Conservation (phyloP, 1,284 basidiomycete species). For the Chiua sp. region DNA sequence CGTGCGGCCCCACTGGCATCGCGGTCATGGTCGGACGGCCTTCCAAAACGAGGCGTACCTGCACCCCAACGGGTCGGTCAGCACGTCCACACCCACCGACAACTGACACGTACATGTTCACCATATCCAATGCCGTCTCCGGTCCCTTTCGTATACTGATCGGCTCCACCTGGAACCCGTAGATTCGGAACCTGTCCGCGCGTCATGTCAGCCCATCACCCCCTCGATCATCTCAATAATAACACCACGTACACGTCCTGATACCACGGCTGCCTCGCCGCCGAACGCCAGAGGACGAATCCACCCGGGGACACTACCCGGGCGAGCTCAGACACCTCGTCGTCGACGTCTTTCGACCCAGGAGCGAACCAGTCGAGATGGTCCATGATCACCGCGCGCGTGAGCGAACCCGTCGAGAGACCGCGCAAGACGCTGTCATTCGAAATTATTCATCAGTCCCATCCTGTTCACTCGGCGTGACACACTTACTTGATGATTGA, state of each 20-base stretch:
- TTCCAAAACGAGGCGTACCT: slow-evolving; percentile 42
- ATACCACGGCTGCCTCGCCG: slow-evolving; percentile 80
- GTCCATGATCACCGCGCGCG: slow-evolving; percentile 81
- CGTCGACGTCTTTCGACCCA: slow-evolving; percentile 61
- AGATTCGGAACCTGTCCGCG: slow-evolving; percentile 42
- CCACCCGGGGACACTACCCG: slow-evolving; percentile 68
- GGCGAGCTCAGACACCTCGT: slow-evolving; percentile 67
- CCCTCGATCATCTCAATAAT: too few relatives aligned
- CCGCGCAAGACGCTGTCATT: slow-evolving; percentile 64
- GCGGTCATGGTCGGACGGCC: slow-evolving; percentile 29
- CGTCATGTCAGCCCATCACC: background rate
- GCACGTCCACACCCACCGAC: background rate
- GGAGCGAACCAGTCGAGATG: slow-evolving; percentile 80
- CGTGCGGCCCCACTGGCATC: too few relatives aligned
- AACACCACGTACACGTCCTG: slow-evolving; percentile 58
- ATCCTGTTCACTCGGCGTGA: too few relatives aligned
- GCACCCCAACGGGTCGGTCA: background rate
- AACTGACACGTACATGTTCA: slow-evolving; percentile 58
- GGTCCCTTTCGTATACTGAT: slow-evolving; percentile 49
- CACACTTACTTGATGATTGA: slow-evolving; percentile 71
- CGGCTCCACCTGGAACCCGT: slow-evolving; percentile 54
- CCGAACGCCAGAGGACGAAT: slow-evolving; percentile 74
- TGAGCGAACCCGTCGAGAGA: slow-evolving; percentile 58
- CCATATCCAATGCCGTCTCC: slow-evolving; percentile 60
- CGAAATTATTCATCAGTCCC: too few relatives aligned